Conservation (phyloP, 495 filamentous ascomycete species). For the Trypethelium eluteriae region DNA sequence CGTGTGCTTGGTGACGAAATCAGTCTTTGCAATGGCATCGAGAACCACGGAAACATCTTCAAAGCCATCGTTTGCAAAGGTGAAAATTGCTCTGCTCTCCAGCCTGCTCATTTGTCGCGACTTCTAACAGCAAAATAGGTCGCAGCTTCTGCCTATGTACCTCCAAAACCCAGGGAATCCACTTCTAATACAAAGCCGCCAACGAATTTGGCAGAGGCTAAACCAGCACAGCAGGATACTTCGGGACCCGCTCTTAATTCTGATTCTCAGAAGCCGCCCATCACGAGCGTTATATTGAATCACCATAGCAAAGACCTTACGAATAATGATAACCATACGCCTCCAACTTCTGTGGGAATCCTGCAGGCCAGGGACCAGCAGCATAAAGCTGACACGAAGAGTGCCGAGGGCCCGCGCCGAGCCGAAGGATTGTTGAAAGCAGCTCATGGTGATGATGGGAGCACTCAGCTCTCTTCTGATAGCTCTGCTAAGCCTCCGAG, state of each 20-base stretch:
- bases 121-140: constrained; percentile 35
- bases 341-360: constrained; percentile 7
- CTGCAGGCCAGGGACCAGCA: constrained; percentile 10
- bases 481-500: constrained; percentile 75
- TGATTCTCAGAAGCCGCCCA: constrained; percentile 7
- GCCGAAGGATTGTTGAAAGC: constrained; percentile 22
- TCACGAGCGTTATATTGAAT: constrained; percentile 9
- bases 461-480: constrained; percentile 61
- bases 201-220: neutral
- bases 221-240: neutral
- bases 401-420: neutral
- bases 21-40: constrained; percentile 21
- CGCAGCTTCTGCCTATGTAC: constrained; percentile 43
- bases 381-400: neutral
- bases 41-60: constrained; percentile 18
- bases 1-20: neutral
- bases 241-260: neutral
- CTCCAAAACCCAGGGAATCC: constrained; percentile 7
- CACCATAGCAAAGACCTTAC: neutral
- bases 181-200: constrained; percentile 10
- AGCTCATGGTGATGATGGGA: constrained; percentile 29
- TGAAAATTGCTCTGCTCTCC: neutral
- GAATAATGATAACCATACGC: constrained; percentile 8
- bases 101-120: neutral
- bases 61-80: constrained; percentile 49